Conservation (phyloP, 306 rosid genomes). For the Sophora flavescens region DNA sequence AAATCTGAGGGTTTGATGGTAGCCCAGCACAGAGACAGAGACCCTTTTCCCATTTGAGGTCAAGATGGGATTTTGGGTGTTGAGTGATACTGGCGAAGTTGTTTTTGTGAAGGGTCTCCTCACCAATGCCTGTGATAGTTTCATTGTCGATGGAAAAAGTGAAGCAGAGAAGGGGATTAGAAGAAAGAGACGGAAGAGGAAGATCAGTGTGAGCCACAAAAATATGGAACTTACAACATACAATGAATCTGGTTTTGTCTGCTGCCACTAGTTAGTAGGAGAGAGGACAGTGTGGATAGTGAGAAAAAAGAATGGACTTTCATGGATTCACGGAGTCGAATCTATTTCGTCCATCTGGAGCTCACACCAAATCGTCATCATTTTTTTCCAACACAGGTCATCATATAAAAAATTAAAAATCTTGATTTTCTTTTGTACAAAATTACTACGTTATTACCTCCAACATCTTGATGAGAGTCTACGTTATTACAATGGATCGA, state of each 20-base stretch:
- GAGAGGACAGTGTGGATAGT: too few species aligned
- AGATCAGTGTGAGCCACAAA: not conserved
- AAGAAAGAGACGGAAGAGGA: not conserved
- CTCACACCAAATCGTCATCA: too few species aligned
- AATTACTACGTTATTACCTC: too few species aligned
- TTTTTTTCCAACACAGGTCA: not conserved
- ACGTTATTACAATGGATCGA: too few species aligned
- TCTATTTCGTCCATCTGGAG: not conserved
- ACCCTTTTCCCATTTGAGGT: constrained; percentile 42
- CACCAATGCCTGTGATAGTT: constrained; percentile 52
- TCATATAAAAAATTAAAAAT: too few species aligned
- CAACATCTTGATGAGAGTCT: too few species aligned
- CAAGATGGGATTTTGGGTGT: constrained; percentile 34
- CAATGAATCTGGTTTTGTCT: not conserved
- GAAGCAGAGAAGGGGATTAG: not conserved
- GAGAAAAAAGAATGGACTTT: too few species aligned
- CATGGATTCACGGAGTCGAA: not conserved
- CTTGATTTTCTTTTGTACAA: too few species aligned
- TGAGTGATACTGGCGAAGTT: constrained; percentile 29
- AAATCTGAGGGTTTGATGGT: constrained; percentile 35
- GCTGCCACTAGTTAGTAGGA: not conserved
- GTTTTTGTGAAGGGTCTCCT: constrained; percentile 38
- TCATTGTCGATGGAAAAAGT: constrained; percentile 46
- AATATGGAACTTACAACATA: not conserved
- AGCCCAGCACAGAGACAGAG: constrained; percentile 40